Evolutionary conservation across 2,329 filamentous ascomycete species (phyloP).

Genomic region (Didymella sp.): DNA sequence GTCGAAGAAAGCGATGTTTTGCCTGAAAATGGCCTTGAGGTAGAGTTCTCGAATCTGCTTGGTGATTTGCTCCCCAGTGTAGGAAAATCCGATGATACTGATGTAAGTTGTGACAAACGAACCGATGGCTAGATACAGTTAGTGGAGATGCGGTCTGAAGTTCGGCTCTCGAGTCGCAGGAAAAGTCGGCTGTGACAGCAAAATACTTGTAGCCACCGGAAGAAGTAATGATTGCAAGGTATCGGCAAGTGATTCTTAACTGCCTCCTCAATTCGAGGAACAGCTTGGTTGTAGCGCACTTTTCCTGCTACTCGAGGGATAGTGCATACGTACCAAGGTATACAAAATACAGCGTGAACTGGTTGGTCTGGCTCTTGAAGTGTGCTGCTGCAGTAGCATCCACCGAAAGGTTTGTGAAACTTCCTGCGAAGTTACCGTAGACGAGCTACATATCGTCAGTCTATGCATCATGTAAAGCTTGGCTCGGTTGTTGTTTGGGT

Average conservation of each 20-base stretch:
- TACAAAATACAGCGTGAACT: slow-evolving; percentile 48
- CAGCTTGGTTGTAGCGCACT: no score
- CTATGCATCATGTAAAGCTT: not conserved
- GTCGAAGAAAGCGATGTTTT: slow-evolving; percentile 63
- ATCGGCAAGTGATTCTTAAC: no score
- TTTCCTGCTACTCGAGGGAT: no score
- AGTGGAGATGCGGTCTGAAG: not conserved
- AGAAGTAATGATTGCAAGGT: no score
- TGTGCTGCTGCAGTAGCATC: slow-evolving; percentile 33
- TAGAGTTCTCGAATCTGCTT: slow-evolving; percentile 63
- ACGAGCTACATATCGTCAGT: slow-evolving; percentile 36
- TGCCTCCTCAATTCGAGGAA: no score
- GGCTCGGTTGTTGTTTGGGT: not conserved
- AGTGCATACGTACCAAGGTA: slow-evolving; percentile 54
- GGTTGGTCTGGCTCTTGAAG: slow-evolving; percentile 42
- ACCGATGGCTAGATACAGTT: slow-evolving; percentile 31
- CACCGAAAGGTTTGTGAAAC: slow-evolving; percentile 47
- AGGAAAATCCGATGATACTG: slow-evolving; percentile 88
- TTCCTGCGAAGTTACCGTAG: slow-evolving; percentile 50
- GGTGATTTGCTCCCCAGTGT: slow-evolving; percentile 57
- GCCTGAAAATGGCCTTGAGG: slow-evolving; percentile 62
- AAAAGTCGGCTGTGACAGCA: no score
- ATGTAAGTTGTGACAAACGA: slow-evolving; percentile 72
- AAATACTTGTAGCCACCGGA: no score
- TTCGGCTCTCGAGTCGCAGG: no score